Percentiles rank a stretch among this genome's conserved stretches.
Conservation (phyloP, 352 stramenopile genomes). For the Hyaloperonospora brassicae region DNA sequence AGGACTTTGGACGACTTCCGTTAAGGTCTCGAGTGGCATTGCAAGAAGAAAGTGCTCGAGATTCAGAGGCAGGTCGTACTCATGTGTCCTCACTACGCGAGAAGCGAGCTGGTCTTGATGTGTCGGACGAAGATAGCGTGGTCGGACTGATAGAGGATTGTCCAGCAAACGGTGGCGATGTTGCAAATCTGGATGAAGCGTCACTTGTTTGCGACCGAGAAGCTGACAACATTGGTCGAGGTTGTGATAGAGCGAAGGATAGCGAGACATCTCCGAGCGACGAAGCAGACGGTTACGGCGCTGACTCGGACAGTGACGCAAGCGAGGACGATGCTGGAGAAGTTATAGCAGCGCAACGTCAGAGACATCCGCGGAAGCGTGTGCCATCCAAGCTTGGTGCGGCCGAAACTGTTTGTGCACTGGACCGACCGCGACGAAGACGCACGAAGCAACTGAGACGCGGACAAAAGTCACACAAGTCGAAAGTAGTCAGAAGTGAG, state of each 20-base stretch:
- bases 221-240: constrained; percentile 5
- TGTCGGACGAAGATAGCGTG: constrained; percentile 17
- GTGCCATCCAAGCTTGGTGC: constrained; percentile 17
- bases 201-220: constrained; percentile 6
- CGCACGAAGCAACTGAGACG: constrained; percentile 17
- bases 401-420: constrained; percentile 3
- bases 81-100: constrained; percentile 10
- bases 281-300: constrained; percentile 50
- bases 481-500: constrained; percentile 9
- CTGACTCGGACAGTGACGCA: constrained; percentile 59
- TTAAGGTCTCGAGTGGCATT: constrained; percentile 16
- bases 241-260: constrained; percentile 7
- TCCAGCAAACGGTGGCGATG: constrained; percentile 9
- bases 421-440: constrained; percentile 15
- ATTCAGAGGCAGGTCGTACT: constrained; percentile 7
- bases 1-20: constrained; percentile 74
- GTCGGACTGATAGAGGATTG: constrained; percentile 15
- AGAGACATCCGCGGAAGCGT: constrained; percentile 4
- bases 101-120: constrained; percentile 5
- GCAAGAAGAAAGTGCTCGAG: constrained; percentile 6
- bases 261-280: constrained; percentile 10
- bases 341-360: constrained; percentile 1
- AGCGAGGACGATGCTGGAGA: constrained; percentile 37
- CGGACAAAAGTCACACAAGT: constrained; percentile 25
- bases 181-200: constrained; percentile 5